Base-by-base conservation (phyloP, 768 basidiomycete genomes). In the Naganishia kalamii region DNA sequence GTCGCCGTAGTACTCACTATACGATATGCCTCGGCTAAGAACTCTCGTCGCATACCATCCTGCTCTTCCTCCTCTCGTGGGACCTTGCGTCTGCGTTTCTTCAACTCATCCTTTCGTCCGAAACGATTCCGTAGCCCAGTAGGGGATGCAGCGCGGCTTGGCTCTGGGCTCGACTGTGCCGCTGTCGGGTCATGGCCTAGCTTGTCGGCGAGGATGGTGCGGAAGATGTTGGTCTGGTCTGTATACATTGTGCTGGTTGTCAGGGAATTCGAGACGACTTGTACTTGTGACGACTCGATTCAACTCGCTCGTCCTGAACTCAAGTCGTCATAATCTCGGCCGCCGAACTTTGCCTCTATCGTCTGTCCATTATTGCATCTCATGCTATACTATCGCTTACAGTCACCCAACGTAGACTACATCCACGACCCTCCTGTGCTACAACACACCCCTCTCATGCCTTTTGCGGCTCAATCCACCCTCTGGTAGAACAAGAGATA, bases 401-500 rank as follows among this genome's bases (percentile, higher is more conserved):
- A n/a, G n/a, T n/a, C n/a, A n/a, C n/a, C n/a, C n/a, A n/a, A n/a
- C n/a, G n/a, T n/a, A n/a, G n/a, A n/a, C n/a, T n/a, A n/a, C n/a
- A n/a, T n/a, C n/a, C n/a, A n/a, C n/a, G n/a, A n/a, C n/a, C n/a
- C n/a, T n/a, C n/a, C n/a, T n/a, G n/a, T n/a, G n/a, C n/a, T n/a
- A n/a, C n/a, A n/a, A n/a, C n/a, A n/a, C n/a, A n/a, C n/a, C n/a
- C n/a, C n/a, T n/a, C n/a, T n/a, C n/a, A n/a, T n/a, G n/a, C n/a
- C n/a, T n/a, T n/a, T n/a, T n/a, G n/a, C n/a, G n/a, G 30, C 62
- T 41, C 32, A 59, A 27, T 68, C 44, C 8, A 89, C 72, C 68
- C 87, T 80, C 68, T 86, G 81, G 78, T 94, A 94, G 75, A 94
- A 92, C 77, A 92, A 79, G 74, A 96, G 75, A 80, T 93, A 96